These are phyloP conservation scores for Tagetes erecta DNA, from an alignment of 129 eudicot species.

Conservation along the genomic window DNA sequence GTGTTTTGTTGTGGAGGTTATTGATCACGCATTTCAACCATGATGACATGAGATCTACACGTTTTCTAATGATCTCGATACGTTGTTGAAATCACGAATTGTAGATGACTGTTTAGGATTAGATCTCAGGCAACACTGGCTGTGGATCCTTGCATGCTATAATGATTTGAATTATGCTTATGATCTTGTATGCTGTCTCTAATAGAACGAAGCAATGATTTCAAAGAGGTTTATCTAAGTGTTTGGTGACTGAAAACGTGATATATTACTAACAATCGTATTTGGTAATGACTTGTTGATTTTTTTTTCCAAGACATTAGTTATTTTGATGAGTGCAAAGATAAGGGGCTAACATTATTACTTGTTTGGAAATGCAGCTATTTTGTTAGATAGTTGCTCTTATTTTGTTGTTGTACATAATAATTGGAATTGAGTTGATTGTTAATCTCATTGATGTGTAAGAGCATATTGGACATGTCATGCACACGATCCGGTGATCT, in stretches of 20 bases:
- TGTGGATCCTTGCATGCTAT: conserved; percentile 15
- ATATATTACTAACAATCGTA: too few species aligned
- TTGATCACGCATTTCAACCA: conserved; percentile 10
- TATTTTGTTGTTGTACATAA: neutral
- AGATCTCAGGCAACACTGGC: neutral
- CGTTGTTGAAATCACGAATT: conserved; percentile 20
- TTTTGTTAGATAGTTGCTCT: neutral
- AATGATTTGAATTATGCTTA: neutral
- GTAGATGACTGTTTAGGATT: neutral
- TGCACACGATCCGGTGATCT: neutral
- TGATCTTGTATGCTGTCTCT: neutral
- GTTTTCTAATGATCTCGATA: neutral
- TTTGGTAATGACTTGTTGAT: too few species aligned
- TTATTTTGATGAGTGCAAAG: neutral
- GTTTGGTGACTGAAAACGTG: neutral
- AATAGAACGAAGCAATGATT: neutral
- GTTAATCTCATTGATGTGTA: conserved; percentile 10
- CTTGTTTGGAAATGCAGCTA: neutral
- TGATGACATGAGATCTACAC: neutral
- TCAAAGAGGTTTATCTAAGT: neutral
- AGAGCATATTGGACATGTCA: neutral
- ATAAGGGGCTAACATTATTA: neutral
- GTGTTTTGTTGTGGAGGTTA: neutral
- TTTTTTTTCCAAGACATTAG: too few species aligned
- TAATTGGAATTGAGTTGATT: conserved; percentile 10